These are phyloP conservation scores for Apiospora arundinis DNA, from an alignment of 2,329 filamentous ascomycete genomes.

Conservation along the genomic window DNA sequence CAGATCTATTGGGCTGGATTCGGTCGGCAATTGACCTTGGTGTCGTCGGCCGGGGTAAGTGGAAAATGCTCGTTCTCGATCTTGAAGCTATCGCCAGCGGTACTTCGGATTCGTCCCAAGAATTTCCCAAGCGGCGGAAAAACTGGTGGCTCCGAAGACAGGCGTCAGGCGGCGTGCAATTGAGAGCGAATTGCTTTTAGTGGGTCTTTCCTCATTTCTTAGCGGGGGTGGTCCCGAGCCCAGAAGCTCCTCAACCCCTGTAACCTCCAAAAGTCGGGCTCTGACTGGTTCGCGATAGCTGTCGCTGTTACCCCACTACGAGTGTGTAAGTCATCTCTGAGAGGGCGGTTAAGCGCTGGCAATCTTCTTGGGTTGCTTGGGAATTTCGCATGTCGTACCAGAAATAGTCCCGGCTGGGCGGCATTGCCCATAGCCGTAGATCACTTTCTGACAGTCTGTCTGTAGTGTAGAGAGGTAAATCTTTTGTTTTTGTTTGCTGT, in stretches of 20 bases:
- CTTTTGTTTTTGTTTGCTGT: not conserved
- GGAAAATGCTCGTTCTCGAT: not conserved
- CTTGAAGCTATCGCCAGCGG: slow-evolving; percentile 9
- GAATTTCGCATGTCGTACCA: slow-evolving; percentile 11
- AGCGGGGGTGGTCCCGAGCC: not conserved
- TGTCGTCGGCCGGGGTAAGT: not conserved
- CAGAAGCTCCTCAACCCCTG: not conserved
- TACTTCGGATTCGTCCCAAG: not conserved
- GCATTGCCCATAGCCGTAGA: not conserved
- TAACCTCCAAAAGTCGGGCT: not conserved
- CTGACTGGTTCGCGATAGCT: slow-evolving; percentile 9
- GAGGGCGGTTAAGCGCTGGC: slow-evolving; percentile 21
- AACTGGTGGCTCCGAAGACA: not conserved
- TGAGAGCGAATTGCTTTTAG: not conserved
- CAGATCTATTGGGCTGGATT: not conserved
- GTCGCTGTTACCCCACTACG: slow-evolving; percentile 1
- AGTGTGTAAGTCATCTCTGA: slow-evolving; percentile 18
- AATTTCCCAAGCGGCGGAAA: slow-evolving; percentile 16
- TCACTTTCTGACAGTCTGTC: not conserved
- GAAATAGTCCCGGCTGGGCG: not conserved
- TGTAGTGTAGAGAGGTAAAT: not conserved
- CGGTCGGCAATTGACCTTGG: not conserved
- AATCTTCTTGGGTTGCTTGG: slow-evolving; percentile 11
- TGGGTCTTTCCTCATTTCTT: not conserved
- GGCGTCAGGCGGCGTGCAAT: not conserved